phyloP scores from a whole-genome alignment of 2,329 filamentous ascomycete genomes.

The Fusarium lyarnte region DNA sequence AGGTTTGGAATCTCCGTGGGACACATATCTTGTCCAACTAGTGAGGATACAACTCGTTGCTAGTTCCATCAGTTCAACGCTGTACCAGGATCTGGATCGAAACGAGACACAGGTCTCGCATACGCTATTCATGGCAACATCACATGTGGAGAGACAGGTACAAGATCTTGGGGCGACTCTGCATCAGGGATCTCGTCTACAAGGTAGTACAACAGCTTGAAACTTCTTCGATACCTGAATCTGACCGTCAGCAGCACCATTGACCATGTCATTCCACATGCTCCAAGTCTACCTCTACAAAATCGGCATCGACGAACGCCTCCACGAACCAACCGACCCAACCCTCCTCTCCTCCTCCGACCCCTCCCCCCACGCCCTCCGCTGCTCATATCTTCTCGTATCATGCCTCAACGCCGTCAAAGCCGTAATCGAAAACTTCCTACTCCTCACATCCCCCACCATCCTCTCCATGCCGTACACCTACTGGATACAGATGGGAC shows the following conservation, averaged over 20 bases:
- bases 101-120: not conserved
- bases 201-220: not conserved
- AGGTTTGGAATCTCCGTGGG: not conserved
- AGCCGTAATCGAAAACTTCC: not conserved
- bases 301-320: conserved; percentile 7
- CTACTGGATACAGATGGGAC: conserved; percentile 12
- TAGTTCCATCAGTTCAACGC: not conserved
- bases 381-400: not conserved
- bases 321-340: not conserved
- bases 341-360: not conserved
- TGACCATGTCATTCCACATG: conserved; percentile 3
- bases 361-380: not conserved
- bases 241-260: not conserved
- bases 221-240: not conserved
- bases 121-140: not conserved
- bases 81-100: not conserved
- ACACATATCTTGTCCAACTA: not conserved
- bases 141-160: conserved; percentile 7
- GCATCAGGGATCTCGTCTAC: not conserved
- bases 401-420: conserved; percentile 19
- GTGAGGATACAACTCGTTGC: conserved; percentile 1
- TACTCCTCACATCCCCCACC: not conserved
- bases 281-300: conserved; percentile 11
- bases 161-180: not conserved
- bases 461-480: conserved; percentile 14